Conservation (phyloP, 352 stramenopile species). For the Pythium diclinum region DNA sequence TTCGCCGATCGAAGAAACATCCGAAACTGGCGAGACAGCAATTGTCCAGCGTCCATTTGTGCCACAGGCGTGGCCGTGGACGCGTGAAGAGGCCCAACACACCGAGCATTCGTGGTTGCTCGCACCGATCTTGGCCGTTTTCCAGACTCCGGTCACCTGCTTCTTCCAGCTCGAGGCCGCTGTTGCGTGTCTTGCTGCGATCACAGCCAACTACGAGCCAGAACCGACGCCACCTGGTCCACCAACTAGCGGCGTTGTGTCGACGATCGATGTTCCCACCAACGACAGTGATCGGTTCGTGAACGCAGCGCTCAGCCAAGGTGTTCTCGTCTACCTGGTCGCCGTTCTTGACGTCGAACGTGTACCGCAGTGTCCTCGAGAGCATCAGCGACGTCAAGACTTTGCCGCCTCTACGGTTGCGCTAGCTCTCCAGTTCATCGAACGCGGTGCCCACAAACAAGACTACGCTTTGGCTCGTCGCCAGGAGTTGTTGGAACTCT, state of each 20-base stretch:
- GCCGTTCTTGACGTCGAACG: slow-evolving; percentile 42
- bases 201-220: slow-evolving; percentile 36
- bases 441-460: slow-evolving; percentile 22
- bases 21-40: neutral
- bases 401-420: slow-evolving; percentile 28
- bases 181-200: slow-evolving; percentile 27
- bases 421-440: slow-evolving; percentile 35
- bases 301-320: slow-evolving; percentile 36
- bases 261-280: slow-evolving; percentile 3
- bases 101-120: slow-evolving; percentile 34
- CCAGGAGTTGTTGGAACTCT: slow-evolving; percentile 16
- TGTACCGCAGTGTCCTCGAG: slow-evolving; percentile 17
- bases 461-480: neutral
- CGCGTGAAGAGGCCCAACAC: slow-evolving; percentile 20
- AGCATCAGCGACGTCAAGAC: slow-evolving; percentile 13
- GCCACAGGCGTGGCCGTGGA: slow-evolving; percentile 22
- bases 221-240: slow-evolving; percentile 23
- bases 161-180: slow-evolving; percentile 52
- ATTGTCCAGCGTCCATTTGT: neutral
- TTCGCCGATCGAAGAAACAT: neutral
- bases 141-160: slow-evolving; percentile 34
- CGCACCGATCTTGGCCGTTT: slow-evolving; percentile 35
- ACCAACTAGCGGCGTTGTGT: slow-evolving; percentile 11
- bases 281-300: slow-evolving; percentile 40
- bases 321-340: slow-evolving; percentile 40